phyloP scores from a whole-genome alignment of 495 filamentous ascomycete species.

The Lindgomyces ingoldianus region DNA sequence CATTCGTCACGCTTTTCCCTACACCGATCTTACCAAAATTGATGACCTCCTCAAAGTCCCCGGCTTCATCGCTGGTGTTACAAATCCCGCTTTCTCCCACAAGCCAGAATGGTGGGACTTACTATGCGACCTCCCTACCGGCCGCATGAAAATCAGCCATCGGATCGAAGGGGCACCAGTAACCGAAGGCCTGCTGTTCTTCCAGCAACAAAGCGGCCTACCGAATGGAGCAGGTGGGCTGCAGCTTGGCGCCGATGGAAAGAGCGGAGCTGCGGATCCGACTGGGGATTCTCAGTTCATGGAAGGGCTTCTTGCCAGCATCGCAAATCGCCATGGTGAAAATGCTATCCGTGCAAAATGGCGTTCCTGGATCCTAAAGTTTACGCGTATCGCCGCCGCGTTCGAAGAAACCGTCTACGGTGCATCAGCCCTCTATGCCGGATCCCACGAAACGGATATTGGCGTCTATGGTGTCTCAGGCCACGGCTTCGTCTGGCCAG shows the following conservation, averaged over 20 bases:
- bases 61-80: constrained; percentile 97
- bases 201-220: constrained; percentile 63
- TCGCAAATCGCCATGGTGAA: constrained; percentile 83
- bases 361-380: constrained; percentile 85
- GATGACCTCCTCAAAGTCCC: constrained; percentile 94
- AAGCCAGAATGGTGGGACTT: constrained; percentile 99
- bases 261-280: constrained; percentile 54
- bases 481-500: constrained; percentile 93
- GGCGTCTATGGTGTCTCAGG: constrained; percentile 68
- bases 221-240: not conserved
- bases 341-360: constrained; percentile 86
- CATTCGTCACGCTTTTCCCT: constrained; percentile 96
- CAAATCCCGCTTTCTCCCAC: constrained; percentile 92
- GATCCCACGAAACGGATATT: constrained; percentile 60
- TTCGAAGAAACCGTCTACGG: constrained; percentile 97
- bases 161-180: constrained; percentile 73
- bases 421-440: constrained; percentile 84
- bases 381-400: constrained; percentile 85
- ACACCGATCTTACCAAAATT: constrained; percentile 96
- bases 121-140: constrained; percentile 87
- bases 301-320: constrained; percentile 76
- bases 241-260: constrained; percentile 40
- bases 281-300: constrained; percentile 91
- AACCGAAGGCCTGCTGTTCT: constrained; percentile 80
- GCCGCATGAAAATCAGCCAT: constrained; percentile 88